Base-by-base conservation (phyloP, 768 basidiomycete species). In the Sarcodon aspratus region DNA sequence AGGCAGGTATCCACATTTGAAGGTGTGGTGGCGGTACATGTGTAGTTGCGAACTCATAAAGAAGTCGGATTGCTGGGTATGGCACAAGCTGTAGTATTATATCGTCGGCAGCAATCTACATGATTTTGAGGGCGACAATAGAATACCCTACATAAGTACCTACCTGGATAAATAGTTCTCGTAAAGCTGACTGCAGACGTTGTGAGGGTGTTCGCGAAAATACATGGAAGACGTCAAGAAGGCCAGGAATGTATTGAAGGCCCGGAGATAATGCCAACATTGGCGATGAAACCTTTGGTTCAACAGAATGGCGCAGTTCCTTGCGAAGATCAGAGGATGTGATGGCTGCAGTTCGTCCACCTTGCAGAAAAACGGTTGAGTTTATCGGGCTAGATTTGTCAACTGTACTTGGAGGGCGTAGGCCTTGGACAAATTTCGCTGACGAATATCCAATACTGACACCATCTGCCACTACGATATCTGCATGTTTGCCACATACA, bases 391-490 rank as follows among this genome's bases (percentile, higher is more conserved):
- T 40, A 6, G 38, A n/a, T 15, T n/a, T 21, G 7, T n/a, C n/a
- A 7, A 21, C 21, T n/a, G 38, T 21, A 40, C 38, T 40, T n/a
- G 38, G 38, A 21, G 38, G 38, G n/a, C n/a, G 38, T 40, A 40
- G 38, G 21, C 38, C 38, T 10, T 40, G 38, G 21, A 40, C 10
- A 10, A 40, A 40, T 10, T 40, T 40, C 7, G 38, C n/a, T n/a
- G 38, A 40, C 4, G 38, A 40, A 10, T 40, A 40, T n/a, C 46
- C 52, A 40, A 49, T 40, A 33, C 43, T 52, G 12, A 52, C 51
- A 9, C 55, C 55, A 35, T 57, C 55, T 3, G 49, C 50, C 7
- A 57, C 52, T 27, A 54, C 38, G n/a, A 50, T 37, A 2, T 46
- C 8, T 5, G 56, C 54, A 32, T 38, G 33, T 12, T 38, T 35